phyloP scores from a whole-genome alignment of 2,329 filamentous ascomycete genomes.

The Orbilia oligospora region DNA sequence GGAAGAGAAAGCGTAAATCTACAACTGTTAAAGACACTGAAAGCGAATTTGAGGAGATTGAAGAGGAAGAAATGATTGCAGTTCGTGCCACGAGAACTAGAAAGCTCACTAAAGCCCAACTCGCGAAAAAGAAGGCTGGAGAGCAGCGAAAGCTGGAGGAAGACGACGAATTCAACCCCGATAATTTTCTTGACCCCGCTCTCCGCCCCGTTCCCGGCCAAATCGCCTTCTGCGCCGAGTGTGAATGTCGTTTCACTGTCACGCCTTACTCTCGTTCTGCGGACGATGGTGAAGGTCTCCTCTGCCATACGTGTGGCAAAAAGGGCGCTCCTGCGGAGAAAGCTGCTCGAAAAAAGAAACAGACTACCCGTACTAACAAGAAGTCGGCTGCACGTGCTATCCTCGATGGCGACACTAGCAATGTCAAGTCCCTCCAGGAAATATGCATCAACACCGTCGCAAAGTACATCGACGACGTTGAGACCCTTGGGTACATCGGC shows the following conservation, averaged over 20 bases:
- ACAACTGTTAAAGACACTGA: conserved; percentile 11
- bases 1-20: conserved; percentile 38
- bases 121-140: conserved; percentile 36
- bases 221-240: conserved; percentile 63
- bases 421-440: conserved; percentile 62
- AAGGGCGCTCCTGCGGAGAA: conserved; percentile 61
- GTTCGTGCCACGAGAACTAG: conserved; percentile 9
- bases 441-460: conserved; percentile 63
- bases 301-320: conserved; percentile 63
- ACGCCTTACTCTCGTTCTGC: conserved; percentile 62
- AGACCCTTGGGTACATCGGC: conserved; percentile 62
- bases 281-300: conserved; percentile 61
- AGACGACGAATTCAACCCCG: conserved; percentile 25
- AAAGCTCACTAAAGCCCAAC: conserved; percentile 49
- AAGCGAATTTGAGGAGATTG: conserved; percentile 16
- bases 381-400: conserved; percentile 59
- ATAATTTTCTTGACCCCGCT: not conserved
- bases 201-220: conserved; percentile 61
- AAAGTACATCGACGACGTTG: conserved; percentile 63
- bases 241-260: conserved; percentile 63
- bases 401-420: conserved; percentile 61
- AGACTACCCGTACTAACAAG: conserved; percentile 59
- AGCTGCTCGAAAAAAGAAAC: conserved; percentile 57
- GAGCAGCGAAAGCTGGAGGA: conserved; percentile 23
- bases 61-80: conserved; percentile 9